Evolutionary conservation across 345 rosid species (phyloP).

Genomic region (thale cress (Arabidopsis thaliana)): TAIR10.1 NC_003076.8:2435001-2435500

Average conservation of each 20-base stretch:
- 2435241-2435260: neutral
- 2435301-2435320: constrained; percentile 2
- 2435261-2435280: too few species aligned
- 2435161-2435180: constrained; percentile 35
- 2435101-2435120: constrained; percentile 20
- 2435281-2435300: too few species aligned
- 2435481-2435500: neutral
- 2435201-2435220: neutral
- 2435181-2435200: constrained; percentile 33
- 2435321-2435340: constrained; percentile 25
- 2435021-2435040: neutral
- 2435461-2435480: constrained; percentile 13
- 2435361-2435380: constrained; percentile 19
- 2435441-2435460: neutral
- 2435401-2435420: constrained; percentile 1
- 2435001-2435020: too few species aligned
- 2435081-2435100: neutral
- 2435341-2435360: constrained; percentile 35
- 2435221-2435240: neutral
- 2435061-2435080: neutral
- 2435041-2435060: constrained; percentile 1
- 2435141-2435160: constrained; percentile 30
- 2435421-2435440: neutral
- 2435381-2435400: constrained; percentile 3
- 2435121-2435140: constrained; percentile 30